Conservation (phyloP, 805 yeast species). For the Saturnispora mendoncae region DNA sequence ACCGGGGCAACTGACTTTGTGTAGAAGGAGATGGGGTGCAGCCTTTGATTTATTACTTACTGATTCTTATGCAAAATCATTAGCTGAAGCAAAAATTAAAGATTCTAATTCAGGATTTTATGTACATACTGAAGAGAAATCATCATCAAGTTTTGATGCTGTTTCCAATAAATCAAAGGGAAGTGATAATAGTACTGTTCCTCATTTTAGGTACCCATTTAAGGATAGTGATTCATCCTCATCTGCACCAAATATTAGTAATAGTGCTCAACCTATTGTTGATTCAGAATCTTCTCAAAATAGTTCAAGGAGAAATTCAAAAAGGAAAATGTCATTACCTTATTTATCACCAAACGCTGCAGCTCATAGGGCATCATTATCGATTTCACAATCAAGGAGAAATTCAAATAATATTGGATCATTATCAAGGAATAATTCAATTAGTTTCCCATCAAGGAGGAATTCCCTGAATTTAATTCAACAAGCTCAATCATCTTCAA, state of each 20-base stretch:
- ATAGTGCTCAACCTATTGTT: constrained; percentile 13
- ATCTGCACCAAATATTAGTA: not conserved
- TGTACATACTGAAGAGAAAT: constrained; percentile 2
- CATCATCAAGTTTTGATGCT: constrained; percentile 13
- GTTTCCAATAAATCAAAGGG: constrained; percentile 7
- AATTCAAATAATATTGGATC: constrained; percentile 16
- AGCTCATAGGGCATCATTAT: constrained; percentile 10
- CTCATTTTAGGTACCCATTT: constrained; percentile 62
- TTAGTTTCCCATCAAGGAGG: constrained; percentile 13
- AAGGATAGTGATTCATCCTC: constrained; percentile 35
- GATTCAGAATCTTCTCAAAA: constrained; percentile 13
- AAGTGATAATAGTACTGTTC: constrained; percentile 24
- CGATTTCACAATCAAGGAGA: constrained; percentile 18
- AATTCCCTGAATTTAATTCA: constrained; percentile 12
- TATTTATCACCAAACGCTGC: constrained; percentile 8
- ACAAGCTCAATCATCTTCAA: constrained; percentile 10
- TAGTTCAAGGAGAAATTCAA: constrained; percentile 17
- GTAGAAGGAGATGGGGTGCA: constrained; percentile 71
- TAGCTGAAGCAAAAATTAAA: constrained; percentile 22
- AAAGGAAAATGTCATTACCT: constrained; percentile 6
- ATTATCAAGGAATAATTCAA: constrained; percentile 11
- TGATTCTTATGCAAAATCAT: constrained; percentile 55
- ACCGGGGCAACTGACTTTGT: constrained; percentile 49
- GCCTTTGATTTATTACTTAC: constrained; percentile 56
- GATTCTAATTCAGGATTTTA: constrained; percentile 1